phyloP scores from a whole-genome alignment of 2,329 filamentous ascomycete genomes.

The Bimuria novae-zelandiae region DNA sequence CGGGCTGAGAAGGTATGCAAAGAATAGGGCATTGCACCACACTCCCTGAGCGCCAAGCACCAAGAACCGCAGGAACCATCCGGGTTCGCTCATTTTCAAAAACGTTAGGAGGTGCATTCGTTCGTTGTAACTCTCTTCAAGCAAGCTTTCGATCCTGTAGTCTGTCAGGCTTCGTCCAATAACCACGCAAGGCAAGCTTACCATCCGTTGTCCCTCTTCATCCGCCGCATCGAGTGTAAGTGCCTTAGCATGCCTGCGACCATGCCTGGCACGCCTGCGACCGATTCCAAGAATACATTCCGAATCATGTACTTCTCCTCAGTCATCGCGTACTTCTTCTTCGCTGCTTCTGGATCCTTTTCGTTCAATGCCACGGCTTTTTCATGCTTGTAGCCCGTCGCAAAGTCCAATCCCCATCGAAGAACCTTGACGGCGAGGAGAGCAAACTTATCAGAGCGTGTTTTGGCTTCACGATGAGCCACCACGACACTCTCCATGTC shows the following conservation, averaged over 20 bases:
- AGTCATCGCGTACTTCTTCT: conserved; percentile 69
- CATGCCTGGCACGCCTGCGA: conserved; percentile 96
- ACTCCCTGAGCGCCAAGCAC: conserved; percentile 92
- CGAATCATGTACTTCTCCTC: conserved; percentile 88
- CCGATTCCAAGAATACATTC: conserved; percentile 91
- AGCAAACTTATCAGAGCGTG: conserved; percentile 77
- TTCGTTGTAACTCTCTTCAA: conserved; percentile 91
- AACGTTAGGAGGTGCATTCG: conserved; percentile 93
- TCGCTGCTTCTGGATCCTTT: conserved; percentile 56
- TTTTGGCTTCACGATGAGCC: conserved; percentile 75
- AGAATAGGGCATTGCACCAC: conserved; percentile 93
- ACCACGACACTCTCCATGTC: conserved; percentile 77
- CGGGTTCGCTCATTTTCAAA: conserved; percentile 85
- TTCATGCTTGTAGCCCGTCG: conserved; percentile 79
- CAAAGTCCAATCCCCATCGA: conserved; percentile 79
- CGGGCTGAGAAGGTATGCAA: conserved; percentile 84
- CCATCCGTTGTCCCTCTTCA: conserved; percentile 94
- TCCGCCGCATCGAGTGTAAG: conserved; percentile 77
- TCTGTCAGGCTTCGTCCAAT: conserved; percentile 12
- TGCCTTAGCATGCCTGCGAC: conserved; percentile 94
- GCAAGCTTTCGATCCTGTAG: conserved; percentile 80
- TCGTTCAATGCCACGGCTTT: conserved; percentile 49
- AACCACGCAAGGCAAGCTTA: conserved; percentile 26
- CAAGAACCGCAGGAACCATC: conserved; percentile 88
- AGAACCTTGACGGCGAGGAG: conserved; percentile 76